Evolutionary conservation across 805 yeast genomes (phyloP), one percentile per base, ranked within the genome.

Genomic region (Geotrichum ghanense): DNA sequence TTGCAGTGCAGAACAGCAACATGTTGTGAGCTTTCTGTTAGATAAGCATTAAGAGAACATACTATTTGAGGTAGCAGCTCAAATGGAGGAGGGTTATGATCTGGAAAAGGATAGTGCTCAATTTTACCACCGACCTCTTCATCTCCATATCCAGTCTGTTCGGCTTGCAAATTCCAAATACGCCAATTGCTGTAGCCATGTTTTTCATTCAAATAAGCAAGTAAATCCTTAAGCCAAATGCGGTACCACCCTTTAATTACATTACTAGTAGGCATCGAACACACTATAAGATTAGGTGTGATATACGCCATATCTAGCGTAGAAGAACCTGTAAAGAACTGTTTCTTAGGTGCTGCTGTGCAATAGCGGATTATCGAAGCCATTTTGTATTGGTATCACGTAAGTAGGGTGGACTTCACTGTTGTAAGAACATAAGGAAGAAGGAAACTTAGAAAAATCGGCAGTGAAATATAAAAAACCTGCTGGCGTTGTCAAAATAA

Each of bases 1-100:
- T 83, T 79, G 60, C 97, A 90, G 59, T 90, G 97, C 5, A 90
- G 61, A 0, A 84, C 71, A 0, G 84, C 88, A 2, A 82, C 78
- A 47, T 73, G 70, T 0, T 62, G 48, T 0, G 64, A 54, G 19
- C 60, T 53, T 14, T 40, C 37, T 1, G 51, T 41, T 22, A 83
- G 56, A 51, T 63, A 81, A 0, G 50, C 52, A 39, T 69, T 62
- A 5, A 88, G 73, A 1, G 70, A 71, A 14, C 61, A 57, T 0
- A 78, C 67, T 3, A 73, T 58, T 1, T 57, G 53, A 3, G 74
- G 59, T 7, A 89, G 56, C n/a, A 73, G 54, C 1, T 61, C 49
- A 43, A 89, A 71, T 1, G 86, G 74, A 0, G 95, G 85, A 0
- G 92, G 79, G 43, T 74, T 73, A 60, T 89, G 95, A 59, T 90